Evolutionary conservation across 495 filamentous ascomycete species (phyloP), one percentile per base, ranked within the genome.

Genomic region (Aeminium ludgeri): DNA sequence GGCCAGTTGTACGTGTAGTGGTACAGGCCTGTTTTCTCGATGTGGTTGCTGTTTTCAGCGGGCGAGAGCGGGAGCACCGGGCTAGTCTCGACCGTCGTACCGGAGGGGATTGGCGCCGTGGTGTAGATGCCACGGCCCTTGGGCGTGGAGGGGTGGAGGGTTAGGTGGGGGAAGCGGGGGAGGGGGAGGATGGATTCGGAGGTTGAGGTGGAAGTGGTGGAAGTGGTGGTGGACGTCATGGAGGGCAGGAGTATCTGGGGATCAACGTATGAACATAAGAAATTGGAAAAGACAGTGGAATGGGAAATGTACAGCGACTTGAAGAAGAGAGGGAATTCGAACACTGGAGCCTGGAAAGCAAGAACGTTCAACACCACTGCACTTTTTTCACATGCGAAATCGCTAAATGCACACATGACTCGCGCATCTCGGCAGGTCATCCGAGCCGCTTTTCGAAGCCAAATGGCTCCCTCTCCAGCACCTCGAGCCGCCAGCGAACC

Each of bases 1-100:
- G 64, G 63, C 59, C 63, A 63, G 46, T 64, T 65, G 50, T 72
- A 75, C 25, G 66, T 74, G 47, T 76, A 74, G 56, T 74, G 63
- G 48, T 65, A 59, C 5, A 74, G 44, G 10, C 49, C 44, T 1
- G 72, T 73, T n/a, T 67, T 56, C 31, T 55, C 57, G 25, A 72
- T 58, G 52, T 68, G 59, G 17, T 58, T 42, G 23, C 57, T 49
- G 43, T 68, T 67, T 40, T 73, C 69, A 12, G 55, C 48, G 2
- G 56, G 36, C 23, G 57, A 54, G 5, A 76, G 52, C 6, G 74
- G 53, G 3, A 76, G 49, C 19, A 73, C 71, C 1, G 70, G 70
- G 23, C 56, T 65, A 2, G 64, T 59, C 36, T 74, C 71, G 27
- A 73, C 49, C 20, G 70, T 49, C 1, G 67, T 68, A 30, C 59